Evolutionary conservation across 1,284 basidiomycete genomes (phyloP), one percentile per base, ranked within the genome.

Genomic region (Tremellales sp.): DNA sequence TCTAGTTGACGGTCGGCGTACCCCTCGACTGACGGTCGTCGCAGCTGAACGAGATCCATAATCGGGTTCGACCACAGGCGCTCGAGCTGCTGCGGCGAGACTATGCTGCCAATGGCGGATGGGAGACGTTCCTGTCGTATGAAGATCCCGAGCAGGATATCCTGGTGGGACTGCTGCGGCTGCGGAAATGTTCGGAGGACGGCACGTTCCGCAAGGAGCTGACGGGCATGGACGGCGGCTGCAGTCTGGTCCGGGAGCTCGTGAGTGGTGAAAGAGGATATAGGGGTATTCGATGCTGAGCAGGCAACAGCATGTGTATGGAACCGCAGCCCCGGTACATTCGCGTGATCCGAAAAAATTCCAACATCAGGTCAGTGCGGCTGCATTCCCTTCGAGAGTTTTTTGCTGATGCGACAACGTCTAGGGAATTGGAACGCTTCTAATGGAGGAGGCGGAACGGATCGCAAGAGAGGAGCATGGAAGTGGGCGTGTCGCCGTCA

Each of bases 61-160:
- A 95, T 76, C 93, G 95, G 74, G 89, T 97, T 39, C 83, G 92
- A 32, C 95, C 95, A 40, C 89, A 94, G 65, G 87, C 91, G 26
- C 87, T 97, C 46, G 95, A 99, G 73, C 84, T 99, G n/a, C 82
- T 99, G 29, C 82, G 95, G 44, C 79, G 95, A 41, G 95, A 99
- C 72, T 99, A 99, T 72, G 78, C 87, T 2, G 95, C 95, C 24
- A 99, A 98, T 63, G 94, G 90, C 3, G 89, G 94, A 21, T 99
- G 95, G 95, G 95, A 99, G 75, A 97, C 94, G 0, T 99, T 99
- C 80, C 76, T 99, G 14, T 93, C 92, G 18, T 99, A 98, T 69
- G 95, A 99, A 75, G 95, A 99, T 71, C 93, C 94, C 3, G 89
- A 92, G 70, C 83, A 82, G 52, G 95, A 99, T 64, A 98, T 99